A percentile compares a stretch with the other conserved stretches of the same genome.
phyloP scores from a whole-genome alignment of 345 rosid genomes.

The Erucastrum elatum region DNA sequence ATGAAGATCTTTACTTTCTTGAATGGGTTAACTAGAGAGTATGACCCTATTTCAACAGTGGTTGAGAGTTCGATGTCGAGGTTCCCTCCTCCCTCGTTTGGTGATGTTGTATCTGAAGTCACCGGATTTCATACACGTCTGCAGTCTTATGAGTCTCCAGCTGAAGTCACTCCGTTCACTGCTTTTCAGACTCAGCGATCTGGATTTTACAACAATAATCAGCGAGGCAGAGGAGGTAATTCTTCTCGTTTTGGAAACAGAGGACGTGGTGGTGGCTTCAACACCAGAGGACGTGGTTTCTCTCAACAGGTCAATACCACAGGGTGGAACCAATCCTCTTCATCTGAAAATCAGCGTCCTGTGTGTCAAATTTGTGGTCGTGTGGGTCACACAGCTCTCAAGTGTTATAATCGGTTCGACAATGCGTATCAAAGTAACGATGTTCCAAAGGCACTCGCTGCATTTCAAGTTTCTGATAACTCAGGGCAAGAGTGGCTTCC shows the following conservation, averaged over 20 bases:
- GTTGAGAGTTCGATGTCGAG: neutral
- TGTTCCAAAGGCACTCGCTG: neutral
- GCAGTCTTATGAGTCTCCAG: too few species aligned
- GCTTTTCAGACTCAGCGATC: too few species aligned
- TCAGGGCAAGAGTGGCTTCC: neutral
- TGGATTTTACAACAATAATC: too few species aligned
- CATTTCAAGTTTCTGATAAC: neutral
- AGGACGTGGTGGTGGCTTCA: neutral
- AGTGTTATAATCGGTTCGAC: neutral
- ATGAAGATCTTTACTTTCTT: neutral
- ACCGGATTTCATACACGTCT: neutral
- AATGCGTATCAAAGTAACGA: neutral
- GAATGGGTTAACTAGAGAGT: neutral
- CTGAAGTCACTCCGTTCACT: too few species aligned
- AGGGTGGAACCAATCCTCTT: neutral
- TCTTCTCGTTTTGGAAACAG: neutral
- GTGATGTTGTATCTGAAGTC: neutral
- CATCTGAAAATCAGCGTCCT: neutral
- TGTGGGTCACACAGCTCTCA: neutral
- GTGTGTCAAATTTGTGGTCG: neutral
- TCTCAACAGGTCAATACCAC: neutral
- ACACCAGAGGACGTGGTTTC: neutral
- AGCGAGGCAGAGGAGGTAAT: neutral
- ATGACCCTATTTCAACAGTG: neutral
- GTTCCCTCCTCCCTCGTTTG: neutral